Evolutionary conservation across 2,329 filamentous ascomycete species (phyloP), one percentile per base, ranked within the genome.

Genomic region (Didymella pinodella): DNA sequence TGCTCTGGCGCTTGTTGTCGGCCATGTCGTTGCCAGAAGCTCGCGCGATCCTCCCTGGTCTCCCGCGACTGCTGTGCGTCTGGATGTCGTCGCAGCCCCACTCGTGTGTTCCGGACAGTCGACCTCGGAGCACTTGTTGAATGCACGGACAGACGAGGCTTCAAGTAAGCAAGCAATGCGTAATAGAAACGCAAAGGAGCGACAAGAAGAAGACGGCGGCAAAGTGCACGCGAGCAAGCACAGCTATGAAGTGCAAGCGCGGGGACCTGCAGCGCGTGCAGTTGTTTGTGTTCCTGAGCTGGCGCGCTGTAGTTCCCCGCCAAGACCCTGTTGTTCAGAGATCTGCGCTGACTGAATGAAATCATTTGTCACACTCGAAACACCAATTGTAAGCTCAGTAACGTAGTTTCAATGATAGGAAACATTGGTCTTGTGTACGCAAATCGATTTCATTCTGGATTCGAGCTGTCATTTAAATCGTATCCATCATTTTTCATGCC

Each of bases 1-100:
- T 75, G 71, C 80, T 82, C 71, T 85, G 83, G 67, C 85, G 83
- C 79, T 88, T 88, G 62, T 74, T 81, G 69, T 88, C 85, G 46
- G 85, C 82, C 85, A 86, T 86, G 32, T 65, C 43, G 46, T 43
- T 50, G 49, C 59, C 44, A 50, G 22, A 51, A 20, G 32, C 46
- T 54, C 47, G 16, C 29, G 40, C 34, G 36, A 26, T 32, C 38
- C 41, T 34, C 29, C 46, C 25, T 43, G 41, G n/a, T 54, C 46
- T 53, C 47, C 49, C 41, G 51, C 56, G 47, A 46, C 40, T 59
- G 49, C 41, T 36, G 53, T 41, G 48, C 57, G 57, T 54, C 57
- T 52, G 45, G 54, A 41, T 43, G 50, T 43, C 36, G 47, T 59
- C 47, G 28, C 7, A 51, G 56, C 56, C 56, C 56, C 51, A 59